These are phyloP conservation scores for Talaromyces adpressus DNA, from an alignment of 495 filamentous ascomycete genomes.

Conservation along the genomic window DNA sequence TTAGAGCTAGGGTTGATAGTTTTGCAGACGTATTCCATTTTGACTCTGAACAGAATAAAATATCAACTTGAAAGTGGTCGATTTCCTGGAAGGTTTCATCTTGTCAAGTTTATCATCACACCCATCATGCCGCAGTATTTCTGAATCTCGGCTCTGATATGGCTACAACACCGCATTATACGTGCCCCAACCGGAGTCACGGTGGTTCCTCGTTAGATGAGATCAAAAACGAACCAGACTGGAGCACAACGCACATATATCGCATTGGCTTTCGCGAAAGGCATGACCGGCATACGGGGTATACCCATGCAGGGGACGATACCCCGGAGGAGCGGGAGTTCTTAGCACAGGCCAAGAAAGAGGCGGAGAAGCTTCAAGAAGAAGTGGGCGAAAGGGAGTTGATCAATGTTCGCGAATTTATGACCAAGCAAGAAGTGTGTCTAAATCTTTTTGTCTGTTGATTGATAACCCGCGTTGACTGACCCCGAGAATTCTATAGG, in stretches of 20 bases:
- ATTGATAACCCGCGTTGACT: background rate
- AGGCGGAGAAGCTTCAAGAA: conserved; percentile 18
- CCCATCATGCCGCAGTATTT: background rate
- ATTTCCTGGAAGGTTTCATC: too few species aligned
- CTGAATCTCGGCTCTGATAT: background rate
- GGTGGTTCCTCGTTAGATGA: conserved; percentile 4
- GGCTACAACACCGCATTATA: background rate
- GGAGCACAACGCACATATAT: conserved; percentile 11
- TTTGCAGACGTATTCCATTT: background rate
- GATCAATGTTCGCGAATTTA: conserved; percentile 14
- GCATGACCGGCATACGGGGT: conserved; percentile 11
- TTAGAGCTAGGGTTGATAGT: too few species aligned
- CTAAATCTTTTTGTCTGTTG: background rate
- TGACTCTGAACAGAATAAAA: background rate
- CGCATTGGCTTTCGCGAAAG: conserved; percentile 11
- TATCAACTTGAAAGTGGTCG: too few species aligned
- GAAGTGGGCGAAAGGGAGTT: conserved; percentile 12
- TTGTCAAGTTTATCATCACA: too few species aligned
- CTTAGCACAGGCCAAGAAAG: background rate
- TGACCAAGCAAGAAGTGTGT: conserved; percentile 14
- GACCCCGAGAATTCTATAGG: conserved; percentile 1
- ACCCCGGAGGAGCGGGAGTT: background rate
- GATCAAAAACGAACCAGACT: conserved; percentile 16
- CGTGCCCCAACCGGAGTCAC: background rate
- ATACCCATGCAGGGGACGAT: conserved; percentile 14